Conservation (phyloP, 208 protist species). For the Entamoeba moshkovskii region DNA sequence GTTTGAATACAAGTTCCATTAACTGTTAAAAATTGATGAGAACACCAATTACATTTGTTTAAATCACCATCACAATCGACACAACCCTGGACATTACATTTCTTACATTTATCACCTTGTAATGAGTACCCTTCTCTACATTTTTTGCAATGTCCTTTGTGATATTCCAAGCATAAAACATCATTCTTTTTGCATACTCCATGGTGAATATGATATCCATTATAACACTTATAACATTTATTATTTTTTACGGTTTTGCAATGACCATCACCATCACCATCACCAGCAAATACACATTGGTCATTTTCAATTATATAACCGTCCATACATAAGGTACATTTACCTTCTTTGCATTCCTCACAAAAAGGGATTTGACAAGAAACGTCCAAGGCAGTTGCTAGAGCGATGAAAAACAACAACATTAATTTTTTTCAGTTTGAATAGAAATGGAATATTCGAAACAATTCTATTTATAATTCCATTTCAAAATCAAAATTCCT, state of each 20-base stretch:
- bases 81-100: background rate
- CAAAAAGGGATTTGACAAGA: background rate
- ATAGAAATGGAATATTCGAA: no score
- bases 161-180: background rate
- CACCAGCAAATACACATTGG: background rate
- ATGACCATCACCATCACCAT: background rate
- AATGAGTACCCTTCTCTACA: background rate
- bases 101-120: background rate
- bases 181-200: background rate
- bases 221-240: background rate
- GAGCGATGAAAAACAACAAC: background rate
- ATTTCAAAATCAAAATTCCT: no score
- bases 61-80: background rate
- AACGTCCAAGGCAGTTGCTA: background rate
- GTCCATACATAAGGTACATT: background rate
- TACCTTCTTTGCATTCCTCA: background rate
- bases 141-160: background rate
- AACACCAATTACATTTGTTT: background rate
- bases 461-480: no score
- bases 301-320: background rate
- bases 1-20: background rate
- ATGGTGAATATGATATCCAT: background rate
- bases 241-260: background rate
- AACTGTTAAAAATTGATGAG: background rate
- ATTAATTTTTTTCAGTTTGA: no score